phyloP scores from a whole-genome alignment of 2,329 filamentous ascomycete genomes.

The Paraphoma sp. region DNA sequence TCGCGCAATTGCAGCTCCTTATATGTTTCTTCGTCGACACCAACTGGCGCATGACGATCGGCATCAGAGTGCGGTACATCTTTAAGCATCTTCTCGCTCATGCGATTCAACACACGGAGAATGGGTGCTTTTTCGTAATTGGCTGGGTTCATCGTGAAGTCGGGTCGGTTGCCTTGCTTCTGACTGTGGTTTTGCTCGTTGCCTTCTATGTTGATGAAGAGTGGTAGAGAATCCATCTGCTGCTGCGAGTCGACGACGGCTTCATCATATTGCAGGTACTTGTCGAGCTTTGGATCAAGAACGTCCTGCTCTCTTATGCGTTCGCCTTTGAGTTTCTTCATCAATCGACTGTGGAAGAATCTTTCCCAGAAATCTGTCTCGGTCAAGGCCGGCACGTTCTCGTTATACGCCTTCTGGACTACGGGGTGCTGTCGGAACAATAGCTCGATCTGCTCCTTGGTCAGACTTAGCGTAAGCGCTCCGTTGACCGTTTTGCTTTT shows the following conservation, averaged over 20 bases:
- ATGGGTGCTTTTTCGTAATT: constrained; percentile 82
- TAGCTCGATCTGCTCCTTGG: constrained; percentile 88
- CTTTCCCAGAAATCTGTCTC: constrained; percentile 89
- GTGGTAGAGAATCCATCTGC: constrained; percentile 71
- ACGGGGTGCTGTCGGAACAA: constrained; percentile 94
- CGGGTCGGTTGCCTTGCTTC: constrained; percentile 83
- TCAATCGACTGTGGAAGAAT: constrained; percentile 90
- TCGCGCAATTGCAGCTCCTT: constrained; percentile 80
- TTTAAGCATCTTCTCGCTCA: constrained; percentile 93
- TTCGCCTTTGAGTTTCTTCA: constrained; percentile 91
- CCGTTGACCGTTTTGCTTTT: constrained; percentile 79
- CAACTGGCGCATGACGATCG: constrained; percentile 69
- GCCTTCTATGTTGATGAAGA: constrained; percentile 89
- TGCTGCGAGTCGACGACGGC: constrained; percentile 53
- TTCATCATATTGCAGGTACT: constrained; percentile 79
- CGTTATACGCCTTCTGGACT: constrained; percentile 88
- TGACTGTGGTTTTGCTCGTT: constrained; percentile 96
- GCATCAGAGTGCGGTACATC: constrained; percentile 81
- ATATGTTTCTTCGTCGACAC: constrained; percentile 75
- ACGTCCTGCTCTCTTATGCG: constrained; percentile 79
- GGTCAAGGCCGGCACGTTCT: constrained; percentile 78
- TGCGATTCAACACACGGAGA: constrained; percentile 83
- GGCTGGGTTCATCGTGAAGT: constrained; percentile 85
- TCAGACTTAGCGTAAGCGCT: constrained; percentile 77
- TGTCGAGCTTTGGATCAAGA: constrained; percentile 81